These are phyloP conservation scores for Aspergillus diversus DNA, from an alignment of 495 filamentous ascomycete genomes.

Conservation along the genomic window DNA sequence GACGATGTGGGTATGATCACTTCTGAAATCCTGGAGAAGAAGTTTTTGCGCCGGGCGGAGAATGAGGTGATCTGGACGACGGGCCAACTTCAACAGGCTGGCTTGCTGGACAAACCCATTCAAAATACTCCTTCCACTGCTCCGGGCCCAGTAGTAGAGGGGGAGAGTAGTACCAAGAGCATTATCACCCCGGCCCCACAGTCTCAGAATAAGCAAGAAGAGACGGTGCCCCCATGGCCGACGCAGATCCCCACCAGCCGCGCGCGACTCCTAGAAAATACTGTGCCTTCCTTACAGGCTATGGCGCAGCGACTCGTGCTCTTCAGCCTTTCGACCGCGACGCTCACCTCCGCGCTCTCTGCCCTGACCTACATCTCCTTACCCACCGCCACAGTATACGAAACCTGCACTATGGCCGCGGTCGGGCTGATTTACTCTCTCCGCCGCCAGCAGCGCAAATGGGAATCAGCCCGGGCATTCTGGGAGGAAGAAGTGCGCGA, in stretches of 20 bases:
- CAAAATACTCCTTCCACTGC: not conserved
- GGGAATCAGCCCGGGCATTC: conserved; percentile 68
- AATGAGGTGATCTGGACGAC: conserved; percentile 75
- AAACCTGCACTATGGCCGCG: conserved; percentile 78
- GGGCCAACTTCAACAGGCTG: conserved; percentile 77
- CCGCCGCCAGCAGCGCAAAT: conserved; percentile 73
- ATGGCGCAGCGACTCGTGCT: conserved; percentile 78
- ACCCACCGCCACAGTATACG: conserved; percentile 62
- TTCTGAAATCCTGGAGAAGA: conserved; percentile 70
- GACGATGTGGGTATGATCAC: conserved; percentile 87
- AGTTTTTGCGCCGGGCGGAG: conserved; percentile 78
- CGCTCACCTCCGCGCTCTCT: conserved; percentile 63
- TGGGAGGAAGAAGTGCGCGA: conserved; percentile 83
- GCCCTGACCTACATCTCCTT: conserved; percentile 70
- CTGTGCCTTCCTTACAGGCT: conserved; percentile 76
- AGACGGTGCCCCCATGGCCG: conserved; percentile 34
- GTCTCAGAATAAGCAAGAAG: conserved; percentile 13
- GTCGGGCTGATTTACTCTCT: conserved; percentile 75
- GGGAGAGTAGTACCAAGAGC: not conserved
- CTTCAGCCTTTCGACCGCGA: conserved; percentile 69
- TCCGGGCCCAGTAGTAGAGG: not conserved
- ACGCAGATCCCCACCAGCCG: conserved; percentile 55
- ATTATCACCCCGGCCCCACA: conserved; percentile 5
- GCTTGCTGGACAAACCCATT: conserved; percentile 42
- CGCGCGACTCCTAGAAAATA: conserved; percentile 56